A percentile compares a stretch with the other conserved stretches of the same genome.
Conservation (phyloP, 352 stramenopile species). For the Blastocystis sp. region DNA sequence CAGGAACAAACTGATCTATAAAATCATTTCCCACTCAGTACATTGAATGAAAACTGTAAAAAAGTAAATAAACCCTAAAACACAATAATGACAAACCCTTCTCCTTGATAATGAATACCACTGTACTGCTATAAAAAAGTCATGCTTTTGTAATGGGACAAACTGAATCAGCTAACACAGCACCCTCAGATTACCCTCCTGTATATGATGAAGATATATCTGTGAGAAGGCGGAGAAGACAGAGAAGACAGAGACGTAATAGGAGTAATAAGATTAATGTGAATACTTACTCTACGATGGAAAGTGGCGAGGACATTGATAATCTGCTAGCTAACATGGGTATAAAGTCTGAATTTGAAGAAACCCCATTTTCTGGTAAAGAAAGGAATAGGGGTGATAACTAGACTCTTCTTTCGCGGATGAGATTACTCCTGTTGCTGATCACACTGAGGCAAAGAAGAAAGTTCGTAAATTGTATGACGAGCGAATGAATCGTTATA, state of each 20-base stretch:
- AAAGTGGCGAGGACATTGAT: conserved; percentile 20
- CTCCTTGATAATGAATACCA: too few species aligned
- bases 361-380: conserved; percentile 5
- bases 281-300: neutral
- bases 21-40: too few species aligned
- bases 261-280: neutral
- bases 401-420: neutral
- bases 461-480: neutral
- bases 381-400: too few species aligned
- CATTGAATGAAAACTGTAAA: too few species aligned
- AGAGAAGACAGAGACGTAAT: neutral
- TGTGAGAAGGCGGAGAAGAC: neutral
- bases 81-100: too few species aligned
- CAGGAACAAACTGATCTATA: too few species aligned
- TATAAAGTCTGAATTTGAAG: neutral
- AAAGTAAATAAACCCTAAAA: too few species aligned
- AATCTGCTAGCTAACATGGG: neutral
- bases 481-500: neutral
- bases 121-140: too few species aligned
- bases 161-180: neutral
- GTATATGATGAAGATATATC: conserved; percentile 22
- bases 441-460: neutral
- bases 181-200: neutral
- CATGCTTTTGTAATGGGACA: neutral
- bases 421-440: neutral